Evolutionary conservation across 1,284 basidiomycete genomes (phyloP), one percentile per base, ranked within the genome.

Genomic region (Boletus semigastroideus): DNA sequence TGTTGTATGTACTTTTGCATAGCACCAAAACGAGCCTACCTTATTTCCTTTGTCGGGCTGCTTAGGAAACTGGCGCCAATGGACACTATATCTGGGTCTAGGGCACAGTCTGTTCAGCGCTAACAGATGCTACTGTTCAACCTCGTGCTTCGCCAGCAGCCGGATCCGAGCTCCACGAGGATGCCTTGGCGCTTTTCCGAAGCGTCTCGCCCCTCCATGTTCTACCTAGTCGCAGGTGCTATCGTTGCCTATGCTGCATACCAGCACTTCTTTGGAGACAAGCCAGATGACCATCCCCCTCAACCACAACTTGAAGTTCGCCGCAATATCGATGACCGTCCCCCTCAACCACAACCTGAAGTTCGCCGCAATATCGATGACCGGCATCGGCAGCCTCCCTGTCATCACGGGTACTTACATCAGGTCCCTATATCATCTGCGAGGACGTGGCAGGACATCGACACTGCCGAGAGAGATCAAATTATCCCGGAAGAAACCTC

Each of bases 401-500:
- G 12, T 30, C 34, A 4, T 8, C 14, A 12, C 34, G 4, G 6
- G 3, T 13, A 10, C 10, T 13, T 13, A 13, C 12, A 1, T 31
- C 30, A 31, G 25, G 5, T 7, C 25, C 25, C 25, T 7, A 25
- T 7, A 25, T 25, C 25, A 25, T 25, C 25, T 25, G 25, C 5
- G 25, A 7, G 25, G 25, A 25, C 25, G 25, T 14, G 11, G 33
- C 33, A 33, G 33, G 16, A 16, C 42, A 33, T 37, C 36, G 36
- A 37, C 36, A 19, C 36, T 19, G 25, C 25, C 25, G 7, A 25
- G 25, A 25, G 25, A 25, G 25, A 25, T 33, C 7, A 33, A 7
- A 33, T 16, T 33, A 33, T 7, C 16, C 43, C 48, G 9, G 25
- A 17, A 43, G 74, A 79, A 45, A 72, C 84, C 55, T 92, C 91